These are phyloP conservation scores for Termitomyces sp. DNA, from an alignment of 768 basidiomycete species.

Conservation along the genomic window DNA sequence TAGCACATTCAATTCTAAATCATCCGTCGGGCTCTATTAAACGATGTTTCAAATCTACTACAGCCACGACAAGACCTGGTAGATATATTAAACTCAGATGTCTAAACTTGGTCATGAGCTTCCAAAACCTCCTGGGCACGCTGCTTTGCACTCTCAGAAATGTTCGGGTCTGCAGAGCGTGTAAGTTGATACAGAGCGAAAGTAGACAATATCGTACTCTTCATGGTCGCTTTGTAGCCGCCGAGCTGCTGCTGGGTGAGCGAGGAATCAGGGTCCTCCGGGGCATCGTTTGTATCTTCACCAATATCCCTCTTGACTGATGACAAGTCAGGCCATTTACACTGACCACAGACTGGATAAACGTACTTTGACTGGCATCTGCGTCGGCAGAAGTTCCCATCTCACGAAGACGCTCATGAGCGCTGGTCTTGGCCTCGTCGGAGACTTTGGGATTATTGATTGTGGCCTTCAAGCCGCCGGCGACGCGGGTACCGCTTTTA, in stretches of 20 bases:
- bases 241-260: slow-evolving; percentile 13
- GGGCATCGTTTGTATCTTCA: background rate
- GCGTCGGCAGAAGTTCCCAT: slow-evolving; percentile 16
- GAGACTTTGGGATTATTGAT: slow-evolving; percentile 55
- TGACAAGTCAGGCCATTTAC: background rate
- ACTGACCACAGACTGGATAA: accelerated
- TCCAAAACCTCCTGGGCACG: background rate
- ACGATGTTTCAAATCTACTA: no score
- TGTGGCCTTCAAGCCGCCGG: slow-evolving; percentile 53
- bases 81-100: no score
- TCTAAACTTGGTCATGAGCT: background rate
- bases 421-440: slow-evolving; percentile 45
- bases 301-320: background rate
- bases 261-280: background rate
- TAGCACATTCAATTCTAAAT: no score
- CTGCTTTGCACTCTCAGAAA: slow-evolving; percentile 16
- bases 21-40: no score
- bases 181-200: background rate
- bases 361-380: background rate
- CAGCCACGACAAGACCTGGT: no score
- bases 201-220: slow-evolving; percentile 14
- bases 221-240: slow-evolving; percentile 24
- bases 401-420: slow-evolving; percentile 36
- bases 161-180: slow-evolving; percentile 12
- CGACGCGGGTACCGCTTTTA: slow-evolving; percentile 6